Percentiles rank a stretch among this genome's conserved stretches.
phyloP scores from a whole-genome alignment of 768 basidiomycete genomes.

The Chiua virens region DNA sequence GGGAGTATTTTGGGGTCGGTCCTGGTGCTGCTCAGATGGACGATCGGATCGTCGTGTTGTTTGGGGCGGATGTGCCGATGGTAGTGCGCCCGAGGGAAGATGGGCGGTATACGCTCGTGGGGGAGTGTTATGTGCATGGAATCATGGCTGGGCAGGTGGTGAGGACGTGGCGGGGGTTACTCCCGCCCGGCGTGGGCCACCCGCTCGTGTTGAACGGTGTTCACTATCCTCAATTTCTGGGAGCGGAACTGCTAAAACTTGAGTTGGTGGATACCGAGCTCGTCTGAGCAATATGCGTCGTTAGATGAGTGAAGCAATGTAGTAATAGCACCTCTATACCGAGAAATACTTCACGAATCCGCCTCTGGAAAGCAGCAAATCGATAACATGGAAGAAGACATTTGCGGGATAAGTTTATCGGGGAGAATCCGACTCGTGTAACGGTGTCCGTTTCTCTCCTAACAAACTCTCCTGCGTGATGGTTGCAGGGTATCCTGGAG shows the following conservation, averaged over 20 bases:
- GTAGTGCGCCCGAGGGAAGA: slow-evolving; percentile 6
- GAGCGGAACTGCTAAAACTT: neutral
- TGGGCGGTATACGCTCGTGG: slow-evolving; percentile 6
- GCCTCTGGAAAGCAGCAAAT: too few relatives aligned
- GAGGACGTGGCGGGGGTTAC: neutral
- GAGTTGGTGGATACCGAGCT: slow-evolving; percentile 3
- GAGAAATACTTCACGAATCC: too few relatives aligned
- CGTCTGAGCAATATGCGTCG: neutral
- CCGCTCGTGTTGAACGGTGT: neutral
- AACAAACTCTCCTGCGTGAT: too few relatives aligned
- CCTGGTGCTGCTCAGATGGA: neutral
- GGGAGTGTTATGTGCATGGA: slow-evolving; percentile 7
- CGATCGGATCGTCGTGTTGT: slow-evolving; percentile 2
- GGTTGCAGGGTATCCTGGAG: too few relatives aligned
- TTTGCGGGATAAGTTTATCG: too few relatives aligned
- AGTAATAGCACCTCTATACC: too few relatives aligned
- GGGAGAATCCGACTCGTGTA: too few relatives aligned
- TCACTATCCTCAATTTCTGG: neutral
- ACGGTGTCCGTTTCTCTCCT: too few relatives aligned
- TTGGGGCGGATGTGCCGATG: slow-evolving; percentile 3
- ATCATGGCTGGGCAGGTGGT: slow-evolving; percentile 7
- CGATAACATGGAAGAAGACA: too few relatives aligned
- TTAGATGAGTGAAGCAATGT: too few relatives aligned
- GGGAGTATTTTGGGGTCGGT: neutral
- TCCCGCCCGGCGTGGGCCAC: neutral